A percentile compares a stretch with the other conserved stretches of the same genome.
Conservation (phyloP, 352 stramenopile species). For the Globisporangium barbulae region DNA sequence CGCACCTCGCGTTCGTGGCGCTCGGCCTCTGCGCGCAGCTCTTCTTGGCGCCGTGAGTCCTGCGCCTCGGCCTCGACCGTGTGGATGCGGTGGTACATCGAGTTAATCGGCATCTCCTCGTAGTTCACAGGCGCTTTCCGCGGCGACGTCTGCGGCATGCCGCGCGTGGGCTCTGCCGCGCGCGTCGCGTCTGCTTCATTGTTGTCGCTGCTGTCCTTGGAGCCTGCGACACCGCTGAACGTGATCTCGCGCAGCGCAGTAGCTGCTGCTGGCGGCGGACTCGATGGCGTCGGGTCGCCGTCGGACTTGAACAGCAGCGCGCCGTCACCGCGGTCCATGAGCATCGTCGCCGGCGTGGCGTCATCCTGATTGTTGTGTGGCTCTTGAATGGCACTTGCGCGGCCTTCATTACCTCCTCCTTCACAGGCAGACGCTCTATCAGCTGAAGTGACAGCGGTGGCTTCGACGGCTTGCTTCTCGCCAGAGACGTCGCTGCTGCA, state of each 20-base stretch:
- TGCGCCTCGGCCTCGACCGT: conserved; percentile 46
- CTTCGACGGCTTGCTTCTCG: background rate
- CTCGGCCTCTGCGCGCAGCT: conserved; percentile 45
- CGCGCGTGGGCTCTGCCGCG: background rate
- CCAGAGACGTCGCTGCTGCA: background rate
- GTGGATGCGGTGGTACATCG: conserved; percentile 73
- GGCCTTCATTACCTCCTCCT: background rate
- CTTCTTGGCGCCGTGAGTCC: conserved; percentile 38
- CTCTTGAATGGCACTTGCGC: background rate
- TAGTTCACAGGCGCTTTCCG: conserved; percentile 25
- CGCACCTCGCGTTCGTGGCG: conserved; percentile 49
- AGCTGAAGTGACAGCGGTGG: background rate
- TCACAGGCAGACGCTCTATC: background rate
- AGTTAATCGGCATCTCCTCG: conserved; percentile 72
- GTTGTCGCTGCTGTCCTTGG: background rate
- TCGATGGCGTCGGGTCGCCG: conserved; percentile 20
- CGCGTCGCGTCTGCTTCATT: background rate
- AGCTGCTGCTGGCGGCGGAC: background rate
- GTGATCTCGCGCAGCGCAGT: background rate
- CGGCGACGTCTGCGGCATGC: conserved; percentile 12
- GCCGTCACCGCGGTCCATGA: conserved; percentile 37
- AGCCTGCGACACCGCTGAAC: background rate
- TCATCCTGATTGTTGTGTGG: conserved; percentile 1
- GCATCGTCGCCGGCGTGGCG: conserved; percentile 22
- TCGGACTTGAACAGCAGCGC: conserved; percentile 27